These are phyloP conservation scores for Staphylotrichum longicolle DNA, from an alignment of 495 filamentous ascomycete species.

Conservation along the genomic window DNA sequence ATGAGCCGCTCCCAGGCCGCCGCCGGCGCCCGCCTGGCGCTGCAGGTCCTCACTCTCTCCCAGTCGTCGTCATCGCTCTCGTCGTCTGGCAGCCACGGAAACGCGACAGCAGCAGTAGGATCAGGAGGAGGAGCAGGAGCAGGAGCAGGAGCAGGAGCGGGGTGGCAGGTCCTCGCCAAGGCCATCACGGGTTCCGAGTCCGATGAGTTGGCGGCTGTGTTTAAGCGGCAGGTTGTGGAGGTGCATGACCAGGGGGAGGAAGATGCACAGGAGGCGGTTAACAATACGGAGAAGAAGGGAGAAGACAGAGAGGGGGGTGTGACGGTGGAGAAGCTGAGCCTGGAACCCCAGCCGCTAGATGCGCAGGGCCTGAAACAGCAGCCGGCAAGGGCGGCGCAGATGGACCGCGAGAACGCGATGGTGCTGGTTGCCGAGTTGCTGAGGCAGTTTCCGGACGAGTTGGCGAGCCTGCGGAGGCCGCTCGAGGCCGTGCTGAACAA, in stretches of 20 bases:
- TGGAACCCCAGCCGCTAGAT: constrained; percentile 41
- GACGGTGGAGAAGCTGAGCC: constrained; percentile 23
- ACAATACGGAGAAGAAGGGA: constrained; percentile 18
- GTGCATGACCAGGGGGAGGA: not conserved
- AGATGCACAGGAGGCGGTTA: not conserved
- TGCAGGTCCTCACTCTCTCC: constrained; percentile 42
- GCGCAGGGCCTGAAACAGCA: constrained; percentile 19
- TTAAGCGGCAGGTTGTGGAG: not conserved
- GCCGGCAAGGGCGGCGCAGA: constrained; percentile 34
- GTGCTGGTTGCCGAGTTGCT: constrained; percentile 61
- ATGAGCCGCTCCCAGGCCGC: constrained; percentile 56
- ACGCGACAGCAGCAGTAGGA: not conserved
- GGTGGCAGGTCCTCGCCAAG: not conserved
- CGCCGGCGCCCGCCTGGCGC: constrained; percentile 50
- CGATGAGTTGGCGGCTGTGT: not conserved
- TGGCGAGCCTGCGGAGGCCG: constrained; percentile 35
- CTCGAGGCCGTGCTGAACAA: constrained; percentile 37
- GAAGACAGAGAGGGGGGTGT: constrained; percentile 26
- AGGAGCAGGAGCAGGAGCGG: not conserved
- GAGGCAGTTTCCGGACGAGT: constrained; percentile 43
- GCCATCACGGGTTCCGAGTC: constrained; percentile 1
- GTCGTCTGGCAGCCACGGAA: no score
- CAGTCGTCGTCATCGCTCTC: no score
- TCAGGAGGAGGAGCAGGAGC: not conserved
- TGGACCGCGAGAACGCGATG: constrained; percentile 63